Conservation (phyloP, 441 rosid species). For the Jatropha multifida region DNA sequence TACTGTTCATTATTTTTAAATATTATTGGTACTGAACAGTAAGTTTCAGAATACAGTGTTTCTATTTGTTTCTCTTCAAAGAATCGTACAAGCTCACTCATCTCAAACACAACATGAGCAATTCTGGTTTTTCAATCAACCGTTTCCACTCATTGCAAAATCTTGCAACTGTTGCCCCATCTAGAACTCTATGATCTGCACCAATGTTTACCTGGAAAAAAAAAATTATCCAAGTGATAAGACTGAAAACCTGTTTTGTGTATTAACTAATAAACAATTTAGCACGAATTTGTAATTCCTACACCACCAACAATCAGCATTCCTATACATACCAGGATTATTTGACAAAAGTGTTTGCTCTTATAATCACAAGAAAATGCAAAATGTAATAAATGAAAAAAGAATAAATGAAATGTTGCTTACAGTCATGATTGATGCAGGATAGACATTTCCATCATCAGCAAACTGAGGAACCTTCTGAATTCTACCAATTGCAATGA, state of each 20-base stretch:
- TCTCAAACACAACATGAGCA: slow-evolving; percentile 77
- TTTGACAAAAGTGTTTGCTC: neutral
- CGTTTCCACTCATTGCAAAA: slow-evolving; percentile 92
- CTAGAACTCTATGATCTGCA: slow-evolving; percentile 92
- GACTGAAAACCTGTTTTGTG: too few species aligned
- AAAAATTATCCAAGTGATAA: neutral
- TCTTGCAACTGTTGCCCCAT: slow-evolving; percentile 91
- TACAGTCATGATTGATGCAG: slow-evolving; percentile 78
- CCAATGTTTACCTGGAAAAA: slow-evolving; percentile 69
- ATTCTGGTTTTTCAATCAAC: slow-evolving; percentile 79
- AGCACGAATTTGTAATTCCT: too few species aligned
- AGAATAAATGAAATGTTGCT: slow-evolving; percentile 17
- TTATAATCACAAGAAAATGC: neutral
- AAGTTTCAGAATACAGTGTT: neutral
- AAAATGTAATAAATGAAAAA: neutral
- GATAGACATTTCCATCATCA: slow-evolving; percentile 58
- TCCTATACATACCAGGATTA: neutral
- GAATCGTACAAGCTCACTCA: slow-evolving; percentile 27
- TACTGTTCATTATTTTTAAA: neutral
- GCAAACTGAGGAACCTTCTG: slow-evolving; percentile 70
- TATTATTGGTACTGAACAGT: neutral
- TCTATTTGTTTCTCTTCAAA: neutral
- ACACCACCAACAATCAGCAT: too few species aligned
- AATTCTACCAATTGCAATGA: slow-evolving; percentile 85
- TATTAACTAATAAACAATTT: neutral